phyloP scores from a whole-genome alignment of 2,329 filamentous ascomycete genomes.

The Davidsoniella australis region DNA sequence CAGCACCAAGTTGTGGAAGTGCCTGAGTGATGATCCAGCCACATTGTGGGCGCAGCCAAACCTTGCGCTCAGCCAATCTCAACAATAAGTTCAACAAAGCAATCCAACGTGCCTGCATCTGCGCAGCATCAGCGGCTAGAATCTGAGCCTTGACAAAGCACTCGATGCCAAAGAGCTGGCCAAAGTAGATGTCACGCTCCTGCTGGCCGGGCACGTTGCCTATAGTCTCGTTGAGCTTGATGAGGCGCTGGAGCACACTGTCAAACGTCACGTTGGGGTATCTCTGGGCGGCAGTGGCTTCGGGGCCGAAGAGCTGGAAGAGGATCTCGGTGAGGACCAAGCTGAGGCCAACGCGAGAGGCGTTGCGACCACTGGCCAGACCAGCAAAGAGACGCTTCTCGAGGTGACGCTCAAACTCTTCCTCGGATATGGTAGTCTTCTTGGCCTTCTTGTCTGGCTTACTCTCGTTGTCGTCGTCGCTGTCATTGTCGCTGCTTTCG shows the following conservation, averaged over 20 bases:
- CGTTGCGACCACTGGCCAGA: constrained; percentile 77
- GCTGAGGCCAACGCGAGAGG: constrained; percentile 75
- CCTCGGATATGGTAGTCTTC: constrained; percentile 25
- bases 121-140: constrained; percentile 36
- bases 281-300: constrained; percentile 26
- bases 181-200: constrained; percentile 70
- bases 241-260: constrained; percentile 32
- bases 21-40: constrained; percentile 66
- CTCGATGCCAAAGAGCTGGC: constrained; percentile 73
- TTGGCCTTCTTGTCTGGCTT: constrained; percentile 18
- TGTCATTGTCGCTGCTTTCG: not conserved
- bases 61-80: constrained; percentile 60
- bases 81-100: constrained; percentile 57
- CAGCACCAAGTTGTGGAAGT: constrained; percentile 41
- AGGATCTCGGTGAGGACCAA: constrained; percentile 73
- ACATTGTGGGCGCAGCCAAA: constrained; percentile 80
- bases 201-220: constrained; percentile 50
- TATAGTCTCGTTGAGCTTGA: constrained; percentile 36
- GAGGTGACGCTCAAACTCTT: constrained; percentile 39
- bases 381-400: constrained; percentile 64
- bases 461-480: not conserved
- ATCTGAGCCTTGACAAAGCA: constrained; percentile 67
- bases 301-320: constrained; percentile 46
- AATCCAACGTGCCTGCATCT: constrained; percentile 36
- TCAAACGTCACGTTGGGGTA: constrained; percentile 40